phyloP scores from a whole-genome alignment of 2,329 filamentous ascomycete species.

The Fusarium paranaense region DNA sequence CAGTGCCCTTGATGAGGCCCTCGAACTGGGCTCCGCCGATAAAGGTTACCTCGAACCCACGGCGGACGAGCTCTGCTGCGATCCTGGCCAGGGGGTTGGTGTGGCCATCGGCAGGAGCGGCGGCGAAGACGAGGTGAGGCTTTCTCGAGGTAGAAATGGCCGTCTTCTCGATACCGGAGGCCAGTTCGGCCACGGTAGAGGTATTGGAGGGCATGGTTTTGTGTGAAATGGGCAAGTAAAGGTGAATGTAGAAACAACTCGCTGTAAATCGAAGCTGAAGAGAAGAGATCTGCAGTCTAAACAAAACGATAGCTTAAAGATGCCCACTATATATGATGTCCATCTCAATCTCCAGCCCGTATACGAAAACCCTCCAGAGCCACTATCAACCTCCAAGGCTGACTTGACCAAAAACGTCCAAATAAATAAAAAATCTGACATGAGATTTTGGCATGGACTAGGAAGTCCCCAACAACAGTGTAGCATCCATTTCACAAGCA shows the following conservation, averaged over 20 bases:
- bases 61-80: conserved; percentile 50
- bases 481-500: not conserved
- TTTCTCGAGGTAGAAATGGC: conserved; percentile 22
- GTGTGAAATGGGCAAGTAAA: not conserved
- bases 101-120: conserved; percentile 48
- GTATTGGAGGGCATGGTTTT: not conserved
- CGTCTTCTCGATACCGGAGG: conserved; percentile 9
- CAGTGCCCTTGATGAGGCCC: conserved; percentile 49
- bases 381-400: not conserved
- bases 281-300: not conserved
- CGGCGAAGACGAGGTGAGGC: conserved; percentile 47
- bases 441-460: conserved; percentile 13
- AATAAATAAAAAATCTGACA: conserved; percentile 17
- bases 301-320: not conserved
- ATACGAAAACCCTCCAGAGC: not conserved
- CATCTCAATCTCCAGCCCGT: not conserved
- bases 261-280: not conserved
- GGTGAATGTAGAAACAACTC: not conserved
- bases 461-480: not conserved
- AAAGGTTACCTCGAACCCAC: conserved; percentile 57
- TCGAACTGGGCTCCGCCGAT: conserved; percentile 53
- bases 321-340: not conserved
- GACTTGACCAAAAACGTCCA: not conserved
- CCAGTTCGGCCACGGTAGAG: conserved; percentile 3
- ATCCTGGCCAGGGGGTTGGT: conserved; percentile 47